phyloP scores from a whole-genome alignment of 176 grass and related monocot species.

The Oryza nivara region DNA sequence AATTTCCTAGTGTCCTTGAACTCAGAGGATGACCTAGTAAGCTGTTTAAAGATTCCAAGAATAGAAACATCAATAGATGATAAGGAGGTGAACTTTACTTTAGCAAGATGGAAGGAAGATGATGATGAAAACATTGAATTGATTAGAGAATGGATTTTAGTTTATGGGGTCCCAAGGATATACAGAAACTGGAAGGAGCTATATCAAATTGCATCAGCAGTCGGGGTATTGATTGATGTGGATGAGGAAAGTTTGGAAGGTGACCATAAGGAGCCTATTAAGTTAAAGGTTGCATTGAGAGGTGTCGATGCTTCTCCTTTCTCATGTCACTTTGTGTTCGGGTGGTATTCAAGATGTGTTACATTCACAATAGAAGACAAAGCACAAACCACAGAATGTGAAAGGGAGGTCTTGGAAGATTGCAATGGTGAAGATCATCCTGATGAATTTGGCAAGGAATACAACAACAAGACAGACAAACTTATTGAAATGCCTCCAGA shows the following conservation, averaged over 20 bases:
- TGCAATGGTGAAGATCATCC: neutral
- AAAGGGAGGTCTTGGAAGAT: slow-evolving; percentile 26
- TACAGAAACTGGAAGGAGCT: slow-evolving; percentile 51
- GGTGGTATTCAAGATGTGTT: slow-evolving; percentile 31
- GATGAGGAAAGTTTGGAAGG: slow-evolving; percentile 44
- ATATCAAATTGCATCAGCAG: slow-evolving; percentile 48
- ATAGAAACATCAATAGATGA: slow-evolving; percentile 23
- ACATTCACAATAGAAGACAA: slow-evolving; percentile 32
- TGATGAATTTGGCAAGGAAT: slow-evolving; percentile 4
- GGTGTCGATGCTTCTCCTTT: slow-evolving; percentile 24
- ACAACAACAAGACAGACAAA: neutral
- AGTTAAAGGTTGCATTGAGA: slow-evolving; percentile 30
- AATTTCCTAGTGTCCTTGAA: slow-evolving; percentile 40
- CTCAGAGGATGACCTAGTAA: slow-evolving; percentile 37
- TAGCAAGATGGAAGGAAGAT: slow-evolving; percentile 35
- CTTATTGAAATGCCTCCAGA: slow-evolving; percentile 18
- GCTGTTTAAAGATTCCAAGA: slow-evolving; percentile 30
- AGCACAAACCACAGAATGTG: neutral
- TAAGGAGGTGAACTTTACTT: slow-evolving; percentile 25
- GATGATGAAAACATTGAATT: slow-evolving; percentile 12
- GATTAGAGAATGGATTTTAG: slow-evolving; percentile 42
- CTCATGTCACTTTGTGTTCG: slow-evolving; percentile 43
- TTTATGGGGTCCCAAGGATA: slow-evolving; percentile 40
- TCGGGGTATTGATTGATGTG: slow-evolving; percentile 48
- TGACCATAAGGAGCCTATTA: slow-evolving; percentile 42